A percentile compares a stretch with the other conserved stretches of the same genome.
Conservation (phyloP, 306 rosid species). For the Myrica gale region DNA sequence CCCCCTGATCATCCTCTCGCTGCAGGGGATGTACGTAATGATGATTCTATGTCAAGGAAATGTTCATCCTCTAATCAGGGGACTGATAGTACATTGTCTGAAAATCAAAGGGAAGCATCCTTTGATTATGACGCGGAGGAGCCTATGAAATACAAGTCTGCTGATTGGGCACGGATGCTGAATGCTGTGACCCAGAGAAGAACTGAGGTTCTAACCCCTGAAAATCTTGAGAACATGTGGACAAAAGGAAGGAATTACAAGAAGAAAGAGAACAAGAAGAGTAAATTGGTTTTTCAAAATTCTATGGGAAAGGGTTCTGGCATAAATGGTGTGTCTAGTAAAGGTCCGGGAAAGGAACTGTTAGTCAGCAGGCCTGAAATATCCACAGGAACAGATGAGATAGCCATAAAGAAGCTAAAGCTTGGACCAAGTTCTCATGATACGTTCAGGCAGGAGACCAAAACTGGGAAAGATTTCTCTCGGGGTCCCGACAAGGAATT, state of each 20-base stretch:
- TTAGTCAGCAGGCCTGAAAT: constrained; percentile 38
- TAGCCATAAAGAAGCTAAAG: constrained; percentile 24
- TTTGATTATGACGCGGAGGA: constrained; percentile 38
- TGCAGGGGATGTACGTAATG: constrained; percentile 27
- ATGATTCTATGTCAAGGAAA: constrained; percentile 37
- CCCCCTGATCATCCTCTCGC: constrained; percentile 46
- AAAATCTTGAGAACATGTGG: constrained; percentile 99
- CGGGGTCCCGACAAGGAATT: constrained; percentile 37
- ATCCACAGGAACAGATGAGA: constrained; percentile 42
- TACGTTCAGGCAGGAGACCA: constrained; percentile 38
- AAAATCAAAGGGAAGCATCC: constrained; percentile 37
- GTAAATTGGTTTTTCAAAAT: constrained; percentile 43
- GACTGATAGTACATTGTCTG: constrained; percentile 37
- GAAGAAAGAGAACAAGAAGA: constrained; percentile 67
- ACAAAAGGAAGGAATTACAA: constrained; percentile 92
- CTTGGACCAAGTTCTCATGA: constrained; percentile 36
- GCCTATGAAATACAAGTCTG: constrained; percentile 48
- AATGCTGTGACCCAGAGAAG: constrained; percentile 89
- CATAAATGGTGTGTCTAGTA: constrained; percentile 30
- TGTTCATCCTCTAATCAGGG: constrained; percentile 43
- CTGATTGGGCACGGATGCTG: constrained; percentile 80
- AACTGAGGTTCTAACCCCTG: constrained; percentile 92
- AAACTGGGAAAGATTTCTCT: constrained; percentile 37
- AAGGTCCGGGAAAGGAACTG: constrained; percentile 42
- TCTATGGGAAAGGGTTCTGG: constrained; percentile 44